phyloP scores from a whole-genome alignment of 345 rosid genomes.

The Corchorus capsularis region DNA sequence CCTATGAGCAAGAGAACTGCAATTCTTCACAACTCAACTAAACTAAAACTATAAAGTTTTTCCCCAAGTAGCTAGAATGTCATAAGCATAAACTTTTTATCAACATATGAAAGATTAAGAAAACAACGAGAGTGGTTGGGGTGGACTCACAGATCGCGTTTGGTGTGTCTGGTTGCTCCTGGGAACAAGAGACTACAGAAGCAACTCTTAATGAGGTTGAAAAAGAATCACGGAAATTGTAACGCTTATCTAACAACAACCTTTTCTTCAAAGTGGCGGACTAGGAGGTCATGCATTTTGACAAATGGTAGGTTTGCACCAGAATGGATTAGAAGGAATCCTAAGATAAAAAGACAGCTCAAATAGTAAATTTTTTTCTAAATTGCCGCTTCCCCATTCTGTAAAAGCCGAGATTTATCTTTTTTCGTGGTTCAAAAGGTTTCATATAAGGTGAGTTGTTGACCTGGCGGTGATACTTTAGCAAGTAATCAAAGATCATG shows the following conservation, averaged over 20 bases:
- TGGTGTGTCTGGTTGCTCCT: neutral
- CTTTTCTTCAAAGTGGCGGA: neutral
- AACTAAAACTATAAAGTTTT: neutral
- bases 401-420: neutral
- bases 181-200: neutral
- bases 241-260: neutral
- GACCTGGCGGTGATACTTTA: neutral
- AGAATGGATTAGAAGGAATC: neutral
- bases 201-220: neutral
- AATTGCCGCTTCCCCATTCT: neutral
- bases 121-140: neutral
- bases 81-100: constrained; percentile 9
- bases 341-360: neutral
- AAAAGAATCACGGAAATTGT: neutral
- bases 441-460: neutral
- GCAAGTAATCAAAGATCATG: neutral
- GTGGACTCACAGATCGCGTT: neutral
- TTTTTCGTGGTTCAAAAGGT: neutral
- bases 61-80: neutral
- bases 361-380: neutral
- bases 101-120: constrained; percentile 4
- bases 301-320: constrained; percentile 1
- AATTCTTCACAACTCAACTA: neutral
- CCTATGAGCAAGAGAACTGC: neutral
- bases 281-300: neutral